Conservation (phyloP, 306 rosid species). For the Heteromeles arbutifolia region DNA sequence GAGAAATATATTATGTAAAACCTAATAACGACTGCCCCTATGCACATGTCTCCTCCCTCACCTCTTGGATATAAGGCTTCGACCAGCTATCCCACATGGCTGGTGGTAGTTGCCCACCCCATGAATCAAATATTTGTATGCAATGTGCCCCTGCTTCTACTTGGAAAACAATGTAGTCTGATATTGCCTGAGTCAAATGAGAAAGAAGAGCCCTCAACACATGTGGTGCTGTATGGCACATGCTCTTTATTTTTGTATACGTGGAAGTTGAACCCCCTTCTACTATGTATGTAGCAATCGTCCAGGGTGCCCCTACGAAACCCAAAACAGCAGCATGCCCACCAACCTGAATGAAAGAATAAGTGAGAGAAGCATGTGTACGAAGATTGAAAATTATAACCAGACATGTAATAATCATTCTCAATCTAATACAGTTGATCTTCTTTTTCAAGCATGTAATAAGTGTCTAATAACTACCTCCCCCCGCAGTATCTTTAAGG, state of each 20-base stretch:
- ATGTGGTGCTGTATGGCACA: constrained; percentile 92
- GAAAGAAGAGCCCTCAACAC: constrained; percentile 77
- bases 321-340: constrained; percentile 86
- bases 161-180: constrained; percentile 80
- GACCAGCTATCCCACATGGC: constrained; percentile 96
- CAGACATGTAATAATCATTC: not conserved
- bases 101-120: constrained; percentile 98
- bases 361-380: not conserved
- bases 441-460: constrained; percentile 5
- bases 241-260: constrained; percentile 78
- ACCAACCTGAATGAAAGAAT: constrained; percentile 54
- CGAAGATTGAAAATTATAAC: not conserved
- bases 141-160: constrained; percentile 93
- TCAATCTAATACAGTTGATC: not conserved
- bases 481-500: constrained; percentile 58
- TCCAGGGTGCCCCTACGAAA: constrained; percentile 99
- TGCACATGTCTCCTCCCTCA: constrained; percentile 13
- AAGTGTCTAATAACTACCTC: constrained; percentile 46
- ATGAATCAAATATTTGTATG: constrained; percentile 96
- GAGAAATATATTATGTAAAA: not conserved
- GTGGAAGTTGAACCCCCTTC: constrained; percentile 97
- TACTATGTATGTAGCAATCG: constrained; percentile 88
- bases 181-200: constrained; percentile 78
- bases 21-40: no score
- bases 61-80: constrained; percentile 90